A percentile compares a stretch with the other conserved stretches of the same genome.
These are phyloP conservation scores for Thermoascus crustaceus DNA, from an alignment of 2,329 filamentous ascomycete genomes.

Conservation along the genomic window DNA sequence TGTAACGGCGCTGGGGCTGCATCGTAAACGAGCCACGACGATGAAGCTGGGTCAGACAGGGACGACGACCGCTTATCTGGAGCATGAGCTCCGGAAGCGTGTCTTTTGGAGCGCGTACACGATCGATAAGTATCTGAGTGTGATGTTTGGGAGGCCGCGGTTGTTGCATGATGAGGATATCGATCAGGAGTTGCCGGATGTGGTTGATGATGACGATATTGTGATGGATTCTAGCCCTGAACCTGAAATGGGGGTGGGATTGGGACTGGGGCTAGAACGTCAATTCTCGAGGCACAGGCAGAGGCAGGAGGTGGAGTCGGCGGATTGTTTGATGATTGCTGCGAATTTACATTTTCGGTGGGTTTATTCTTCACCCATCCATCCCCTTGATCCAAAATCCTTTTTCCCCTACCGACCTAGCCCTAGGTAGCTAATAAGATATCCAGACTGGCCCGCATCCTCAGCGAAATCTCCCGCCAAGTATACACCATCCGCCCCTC, in stretches of 20 bases:
- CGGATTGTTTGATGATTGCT: slow-evolving; percentile 33
- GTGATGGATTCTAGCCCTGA: too few species aligned
- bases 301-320: slow-evolving; percentile 22
- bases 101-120: slow-evolving; percentile 58
- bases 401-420: too few species aligned
- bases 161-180: slow-evolving; percentile 57
- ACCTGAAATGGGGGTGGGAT: too few species aligned
- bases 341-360: slow-evolving; percentile 32
- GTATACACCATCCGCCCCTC: slow-evolving; percentile 29
- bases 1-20: slow-evolving; percentile 38
- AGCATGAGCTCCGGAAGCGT: slow-evolving; percentile 47
- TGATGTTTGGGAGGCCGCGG: slow-evolving; percentile 54
- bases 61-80: too few species aligned
- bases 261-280: too few species aligned
- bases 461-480: slow-evolving; percentile 41
- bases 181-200: slow-evolving; percentile 51
- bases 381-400: slow-evolving; percentile 1
- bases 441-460: slow-evolving; percentile 42
- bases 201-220: slow-evolving; percentile 52
- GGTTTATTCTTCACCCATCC: slow-evolving; percentile 1
- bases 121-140: slow-evolving; percentile 55
- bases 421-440: slow-evolving; percentile 2
- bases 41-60: slow-evolving; percentile 22
- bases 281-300: too few species aligned
- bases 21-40: slow-evolving; percentile 23